phyloP scores from a whole-genome alignment of 2,329 filamentous ascomycete species.

The Fusarium tuaranense region DNA sequence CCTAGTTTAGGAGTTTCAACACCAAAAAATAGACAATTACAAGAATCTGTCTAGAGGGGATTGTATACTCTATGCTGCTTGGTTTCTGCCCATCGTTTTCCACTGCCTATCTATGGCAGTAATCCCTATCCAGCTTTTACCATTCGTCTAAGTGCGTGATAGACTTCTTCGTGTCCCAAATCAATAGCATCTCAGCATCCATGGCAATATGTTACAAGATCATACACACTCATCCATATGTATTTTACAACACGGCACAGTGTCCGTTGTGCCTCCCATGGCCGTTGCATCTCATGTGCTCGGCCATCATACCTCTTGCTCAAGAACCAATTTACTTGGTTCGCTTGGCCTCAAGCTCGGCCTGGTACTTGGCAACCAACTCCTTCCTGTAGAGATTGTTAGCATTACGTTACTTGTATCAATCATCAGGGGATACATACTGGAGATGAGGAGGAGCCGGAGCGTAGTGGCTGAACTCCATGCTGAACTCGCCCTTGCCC shows the following conservation, averaged over 20 bases:
- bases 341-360: slow-evolving; percentile 68
- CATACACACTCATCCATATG: slow-evolving; percentile 37
- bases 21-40: slow-evolving; percentile 3
- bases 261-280: slow-evolving; percentile 8
- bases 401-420: not conserved
- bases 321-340: slow-evolving; percentile 56
- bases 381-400: slow-evolving; percentile 61
- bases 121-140: slow-evolving; percentile 14
- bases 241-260: slow-evolving; percentile 40
- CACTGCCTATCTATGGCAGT: slow-evolving; percentile 4
- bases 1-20: slow-evolving; percentile 8
- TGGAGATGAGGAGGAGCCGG: slow-evolving; percentile 89
- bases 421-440: slow-evolving; percentile 62
- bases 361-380: slow-evolving; percentile 68
- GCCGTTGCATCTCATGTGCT: slow-evolving; percentile 11
- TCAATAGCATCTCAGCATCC: slow-evolving; percentile 14
- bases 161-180: slow-evolving; percentile 26
- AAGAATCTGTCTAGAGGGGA: slow-evolving; percentile 35
- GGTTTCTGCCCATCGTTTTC: slow-evolving; percentile 25
- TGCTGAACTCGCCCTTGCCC: slow-evolving; percentile 97
- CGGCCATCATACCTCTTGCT: slow-evolving; percentile 1
- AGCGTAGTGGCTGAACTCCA: slow-evolving; percentile 98
- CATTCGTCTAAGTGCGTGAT: slow-evolving; percentile 32
- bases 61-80: slow-evolving; percentile 39
- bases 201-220: slow-evolving; percentile 44